Conservation (phyloP, 768 basidiomycete genomes). For the Lactarius sp. region DNA sequence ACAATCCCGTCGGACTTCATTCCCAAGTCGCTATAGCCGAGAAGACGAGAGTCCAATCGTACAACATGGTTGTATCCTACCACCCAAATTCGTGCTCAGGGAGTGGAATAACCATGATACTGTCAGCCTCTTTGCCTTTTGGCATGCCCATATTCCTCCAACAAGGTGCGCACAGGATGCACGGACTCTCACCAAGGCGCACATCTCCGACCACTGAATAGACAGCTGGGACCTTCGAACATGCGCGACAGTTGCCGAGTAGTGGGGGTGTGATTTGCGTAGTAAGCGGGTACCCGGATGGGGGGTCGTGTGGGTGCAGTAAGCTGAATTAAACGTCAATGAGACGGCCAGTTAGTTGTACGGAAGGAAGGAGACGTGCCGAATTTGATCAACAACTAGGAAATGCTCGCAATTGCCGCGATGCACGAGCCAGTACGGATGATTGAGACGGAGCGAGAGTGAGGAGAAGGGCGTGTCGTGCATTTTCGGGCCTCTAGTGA, state of each 20-base stretch:
- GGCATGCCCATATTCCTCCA: slow-evolving; percentile 67
- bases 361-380: slow-evolving; percentile 38
- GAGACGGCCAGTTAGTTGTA: not conserved
- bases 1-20: too few species aligned
- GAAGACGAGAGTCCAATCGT: not conserved
- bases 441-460: slow-evolving; percentile 56
- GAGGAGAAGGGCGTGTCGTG: slow-evolving; percentile 47
- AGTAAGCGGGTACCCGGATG: slow-evolving; percentile 60
- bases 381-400: slow-evolving; percentile 64
- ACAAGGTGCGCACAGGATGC: slow-evolving; percentile 65
- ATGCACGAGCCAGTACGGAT: slow-evolving; percentile 82
- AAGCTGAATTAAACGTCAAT: slow-evolving; percentile 39
- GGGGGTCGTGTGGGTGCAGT: slow-evolving; percentile 53
- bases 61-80: slow-evolving; percentile 13
- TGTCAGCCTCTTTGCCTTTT: slow-evolving; percentile 34
- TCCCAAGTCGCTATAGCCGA: not conserved
- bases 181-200: slow-evolving; percentile 74
- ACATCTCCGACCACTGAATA: slow-evolving; percentile 65
- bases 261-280: slow-evolving; percentile 58
- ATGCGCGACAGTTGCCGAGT: slow-evolving; percentile 62
- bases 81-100: slow-evolving; percentile 42
- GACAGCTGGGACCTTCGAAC: slow-evolving; percentile 64
- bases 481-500: slow-evolving; percentile 37
- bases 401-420: slow-evolving; percentile 81
- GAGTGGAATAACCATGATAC: slow-evolving; percentile 49